Percentiles rank a stretch among this genome's conserved stretches.
These are phyloP conservation scores for barley (Hordeum vulgare) DNA, from an alignment of 176 grass and related monocot species.

Conservation along the genomic window DNA sequence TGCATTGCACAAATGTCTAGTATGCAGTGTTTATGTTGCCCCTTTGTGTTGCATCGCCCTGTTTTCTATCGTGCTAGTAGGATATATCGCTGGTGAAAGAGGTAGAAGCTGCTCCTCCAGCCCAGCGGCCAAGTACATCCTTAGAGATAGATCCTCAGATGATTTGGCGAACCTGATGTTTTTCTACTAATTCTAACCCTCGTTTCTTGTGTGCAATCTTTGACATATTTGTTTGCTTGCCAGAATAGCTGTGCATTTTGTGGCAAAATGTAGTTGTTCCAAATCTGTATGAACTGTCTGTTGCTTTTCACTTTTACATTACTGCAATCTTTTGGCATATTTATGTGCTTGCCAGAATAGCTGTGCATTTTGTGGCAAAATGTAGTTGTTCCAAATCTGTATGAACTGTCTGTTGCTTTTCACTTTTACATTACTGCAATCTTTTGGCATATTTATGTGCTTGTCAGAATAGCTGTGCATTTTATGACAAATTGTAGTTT, in stretches of 20 bases:
- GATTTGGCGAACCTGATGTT: constrained; percentile 21
- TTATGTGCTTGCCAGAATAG: too few relatives aligned
- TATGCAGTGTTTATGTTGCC: not conserved
- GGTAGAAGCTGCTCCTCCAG: constrained; percentile 35
- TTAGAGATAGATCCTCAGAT: constrained; percentile 81
- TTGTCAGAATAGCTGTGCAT: too few relatives aligned
- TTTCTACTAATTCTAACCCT: constrained; percentile 78
- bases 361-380: too few relatives aligned
- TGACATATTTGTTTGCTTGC: too few relatives aligned
- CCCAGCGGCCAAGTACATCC: constrained; percentile 61
- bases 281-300: too few relatives aligned
- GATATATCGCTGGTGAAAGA: constrained; percentile 40
- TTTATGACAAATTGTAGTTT: too few relatives aligned
- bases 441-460: not conserved
- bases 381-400: not conserved
- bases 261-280: not conserved
- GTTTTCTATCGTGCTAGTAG: constrained; percentile 24
- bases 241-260: too few relatives aligned
- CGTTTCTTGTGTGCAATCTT: constrained; percentile 18
- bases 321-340: not conserved
- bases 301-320: not conserved
- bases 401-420: not conserved
- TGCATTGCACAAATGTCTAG: too few relatives aligned
- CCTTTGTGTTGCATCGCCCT: constrained; percentile 13
- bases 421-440: not conserved